Base-by-base conservation (phyloP, 2,329 filamentous ascomycete genomes). In the Helminthosporium solani region DNA sequence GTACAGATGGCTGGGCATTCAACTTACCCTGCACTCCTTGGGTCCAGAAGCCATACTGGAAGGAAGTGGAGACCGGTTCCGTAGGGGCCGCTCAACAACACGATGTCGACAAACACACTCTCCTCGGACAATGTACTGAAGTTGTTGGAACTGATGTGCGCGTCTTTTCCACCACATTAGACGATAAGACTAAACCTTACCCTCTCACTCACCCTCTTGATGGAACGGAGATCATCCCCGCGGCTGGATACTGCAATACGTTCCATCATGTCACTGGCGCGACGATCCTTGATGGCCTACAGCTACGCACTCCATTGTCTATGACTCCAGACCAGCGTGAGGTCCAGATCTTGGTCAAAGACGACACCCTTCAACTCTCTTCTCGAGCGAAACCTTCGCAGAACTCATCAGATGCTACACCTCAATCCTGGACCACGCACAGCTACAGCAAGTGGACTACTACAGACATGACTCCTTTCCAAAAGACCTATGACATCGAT, bases 171-270 rank as follows among this genome's bases (percentile, higher is more conserved):
- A 75, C 69, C 1, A 60, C 48, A 3, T 49, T 76, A 2, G 64
- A 73, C 40, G 56, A 70, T 4, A 59, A 63, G 12, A 65, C 50
- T 0, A 74, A 73, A 43, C 73, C 73, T 0, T 75, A 74, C 53
- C 73, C 73, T 3, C 60, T 70, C 2, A 64, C 45, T 15, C 72
- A 75, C 51, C 71, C 66, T 7, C 56, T 76, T 1, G 61, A 70
- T 34, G 72, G 70, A 4, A 71, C 71, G 1, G 72, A 75, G 47
- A 75, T 75, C 30, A 60, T 75, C 5, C 73, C 73, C 2, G 73
- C 72, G 2, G 73, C 71, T 2, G 67, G 68, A 2, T 59, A 72
- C 19, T 56, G 74, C 35, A 75, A 75, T 49, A 75, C 70, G 1
- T 73, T 74, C 40, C 42, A 65, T 12, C 53, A 66, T 18, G 71